These are phyloP conservation scores for Cornus suecica DNA, from an alignment of 148 eudicot genomes.

Conservation along the genomic window DNA sequence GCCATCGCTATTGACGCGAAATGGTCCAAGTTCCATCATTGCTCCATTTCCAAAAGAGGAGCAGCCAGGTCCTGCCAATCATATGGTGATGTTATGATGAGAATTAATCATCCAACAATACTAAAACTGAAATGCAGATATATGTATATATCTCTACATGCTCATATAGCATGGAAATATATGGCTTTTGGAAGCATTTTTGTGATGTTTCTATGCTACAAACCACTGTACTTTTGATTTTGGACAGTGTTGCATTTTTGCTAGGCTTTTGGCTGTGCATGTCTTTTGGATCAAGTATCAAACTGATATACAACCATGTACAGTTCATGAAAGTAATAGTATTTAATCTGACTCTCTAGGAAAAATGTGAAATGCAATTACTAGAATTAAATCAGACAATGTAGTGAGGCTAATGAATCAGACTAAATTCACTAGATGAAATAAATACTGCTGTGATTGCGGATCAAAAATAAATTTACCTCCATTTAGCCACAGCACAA, in stretches of 20 bases:
- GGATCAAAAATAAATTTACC: slow-evolving; percentile 9
- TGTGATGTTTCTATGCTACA: too few species aligned
- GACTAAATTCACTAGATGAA: neutral
- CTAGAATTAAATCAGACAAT: neutral
- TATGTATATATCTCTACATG: too few species aligned
- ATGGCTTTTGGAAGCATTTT: too few species aligned
- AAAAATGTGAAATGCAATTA: neutral
- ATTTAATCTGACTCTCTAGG: neutral
- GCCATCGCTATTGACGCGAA: slow-evolving; percentile 33
- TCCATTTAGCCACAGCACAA: slow-evolving; percentile 40
- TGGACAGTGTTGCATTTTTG: too few species aligned
- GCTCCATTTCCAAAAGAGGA: slow-evolving; percentile 42
- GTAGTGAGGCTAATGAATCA: neutral
- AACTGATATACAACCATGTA: too few species aligned
- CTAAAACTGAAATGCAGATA: neutral
- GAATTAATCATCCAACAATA: neutral
- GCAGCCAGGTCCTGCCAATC: slow-evolving; percentile 38
- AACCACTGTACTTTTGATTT: too few species aligned
- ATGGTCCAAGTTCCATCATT: slow-evolving; percentile 42
- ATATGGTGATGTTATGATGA: neutral
- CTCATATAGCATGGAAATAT: neutral
- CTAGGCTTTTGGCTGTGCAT: too few species aligned
- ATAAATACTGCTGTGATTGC: neutral
- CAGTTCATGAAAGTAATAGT: too few species aligned
- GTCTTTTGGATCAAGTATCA: too few species aligned